Percentiles rank a stretch among this genome's conserved stretches.
Evolutionary conservation across 2,329 filamentous ascomycete species (phyloP).

Genomic region (Mycosphaerelloides madeirae): DNA sequence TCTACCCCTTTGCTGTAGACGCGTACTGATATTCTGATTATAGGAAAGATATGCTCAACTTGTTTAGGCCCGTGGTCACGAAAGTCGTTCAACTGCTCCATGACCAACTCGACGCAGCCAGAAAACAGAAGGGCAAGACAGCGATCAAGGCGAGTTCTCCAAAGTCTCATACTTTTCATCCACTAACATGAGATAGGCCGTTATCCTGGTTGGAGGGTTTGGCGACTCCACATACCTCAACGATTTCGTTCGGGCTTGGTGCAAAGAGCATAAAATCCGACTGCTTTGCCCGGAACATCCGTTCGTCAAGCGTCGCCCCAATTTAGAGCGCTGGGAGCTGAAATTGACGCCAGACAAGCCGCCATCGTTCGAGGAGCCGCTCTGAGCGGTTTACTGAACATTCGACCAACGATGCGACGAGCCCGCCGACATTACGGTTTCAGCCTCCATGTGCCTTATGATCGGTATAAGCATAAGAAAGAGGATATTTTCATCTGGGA

Average conservation of each 20-base stretch:
- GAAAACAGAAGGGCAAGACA: not conserved
- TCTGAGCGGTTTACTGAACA: slow-evolving; percentile 6
- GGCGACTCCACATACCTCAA: slow-evolving; percentile 13
- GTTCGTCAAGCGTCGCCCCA: not conserved
- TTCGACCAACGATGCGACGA: slow-evolving; percentile 12
- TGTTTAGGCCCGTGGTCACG: slow-evolving; percentile 9
- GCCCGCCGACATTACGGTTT: slow-evolving; percentile 12
- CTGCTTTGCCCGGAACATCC: slow-evolving; percentile 10
- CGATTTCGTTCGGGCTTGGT: slow-evolving; percentile 3
- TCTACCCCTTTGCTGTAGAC: not conserved
- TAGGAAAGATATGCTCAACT: slow-evolving; percentile 3
- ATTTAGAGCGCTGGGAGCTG: not conserved
- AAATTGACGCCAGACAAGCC: slow-evolving; percentile 3
- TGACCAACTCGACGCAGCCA: slow-evolving; percentile 12
- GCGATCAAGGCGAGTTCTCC: slow-evolving; percentile 6
- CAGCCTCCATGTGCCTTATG: not conserved
- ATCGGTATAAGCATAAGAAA: slow-evolving; percentile 2
- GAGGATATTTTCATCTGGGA: not conserved
- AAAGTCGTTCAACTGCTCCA: slow-evolving; percentile 10
- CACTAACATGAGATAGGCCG: slow-evolving; percentile 1
- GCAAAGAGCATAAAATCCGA: not conserved
- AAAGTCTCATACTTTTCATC: too few species aligned
- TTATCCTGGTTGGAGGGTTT: slow-evolving; percentile 13
- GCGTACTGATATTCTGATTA: too few species aligned
- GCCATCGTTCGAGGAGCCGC: slow-evolving; percentile 17